Base-by-base conservation (phyloP, 1,284 basidiomycete species). In the Leucocoprinus gongylophorus region DNA sequence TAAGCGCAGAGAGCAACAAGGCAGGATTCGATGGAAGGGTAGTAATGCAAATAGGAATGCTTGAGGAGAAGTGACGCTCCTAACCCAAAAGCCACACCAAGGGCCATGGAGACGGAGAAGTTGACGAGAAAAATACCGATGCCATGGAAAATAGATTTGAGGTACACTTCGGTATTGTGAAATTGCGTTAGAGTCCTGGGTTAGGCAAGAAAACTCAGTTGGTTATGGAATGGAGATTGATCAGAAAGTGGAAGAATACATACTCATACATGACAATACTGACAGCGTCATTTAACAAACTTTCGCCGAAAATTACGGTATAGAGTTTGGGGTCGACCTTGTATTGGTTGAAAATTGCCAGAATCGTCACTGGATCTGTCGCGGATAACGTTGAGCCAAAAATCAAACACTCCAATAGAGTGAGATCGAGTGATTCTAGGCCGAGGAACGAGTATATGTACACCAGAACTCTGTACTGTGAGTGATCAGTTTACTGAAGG, bases 251-350 rank as follows among this genome's bases (percentile, higher is more conserved):
- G 28, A 42, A 3, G n/a, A 30, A 13, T n/a, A 88, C 91, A 76
- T 65, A 95, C 91, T 99, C 95, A 70, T 98, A 99, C 91, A 99
- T 97, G 71, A 99, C 95, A 73, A 99, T 99, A 75, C 92, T 94
- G 61, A 99, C 95, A 26, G 95, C 95, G 77, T 99, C 95, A 71
- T 99, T 99, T 56, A 99, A 72, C 55, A 99, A 80, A 66, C 88
- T 91, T 70, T 99, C 95, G 30, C 97, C 97, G 65, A 99, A 99
- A 61, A 99, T 99, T 70, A 99, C 83, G 50, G 86, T 90, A 72
- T 99, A 99, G 4, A 99, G 78, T 67, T 98, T 97, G 0, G 97
- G 95, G 68, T 99, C 95, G 55, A 99, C 95, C 68, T 98, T 97
- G 73, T 97, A 91, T 57, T 95, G 91, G 62, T 98, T 95, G 77